These are phyloP conservation scores for Platanthera guangdongensis DNA, from an alignment of 106 monocot genomes.

Conservation along the genomic window DNA sequence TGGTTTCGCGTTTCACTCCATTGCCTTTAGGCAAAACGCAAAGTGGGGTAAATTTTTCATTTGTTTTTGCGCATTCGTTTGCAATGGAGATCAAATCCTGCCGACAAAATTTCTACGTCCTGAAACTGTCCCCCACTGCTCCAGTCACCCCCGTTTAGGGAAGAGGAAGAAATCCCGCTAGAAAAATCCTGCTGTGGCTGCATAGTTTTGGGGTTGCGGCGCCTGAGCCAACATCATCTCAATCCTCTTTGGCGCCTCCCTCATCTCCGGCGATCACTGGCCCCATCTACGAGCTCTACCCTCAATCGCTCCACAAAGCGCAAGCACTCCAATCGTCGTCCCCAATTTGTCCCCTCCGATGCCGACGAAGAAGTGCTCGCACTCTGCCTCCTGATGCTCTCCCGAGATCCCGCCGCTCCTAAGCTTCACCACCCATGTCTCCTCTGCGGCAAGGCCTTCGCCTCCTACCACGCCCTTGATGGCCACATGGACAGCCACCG, in stretches of 20 bases:
- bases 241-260: background rate
- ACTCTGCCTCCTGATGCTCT: slow-evolving; percentile 71
- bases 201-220: too few relatives aligned
- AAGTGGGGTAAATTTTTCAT: too few relatives aligned
- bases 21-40: too few relatives aligned
- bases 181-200: too few relatives aligned
- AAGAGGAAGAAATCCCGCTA: too few relatives aligned
- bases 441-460: slow-evolving; percentile 70
- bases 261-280: background rate
- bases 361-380: slow-evolving; percentile 69
- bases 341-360: slow-evolving; percentile 2
- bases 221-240: background rate
- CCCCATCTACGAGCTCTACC: background rate
- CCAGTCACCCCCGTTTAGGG: too few relatives aligned
- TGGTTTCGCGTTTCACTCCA: too few relatives aligned
- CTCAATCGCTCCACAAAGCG: slow-evolving; percentile 19
- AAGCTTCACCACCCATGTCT: slow-evolving; percentile 17
- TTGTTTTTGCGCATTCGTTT: too few relatives aligned
- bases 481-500: slow-evolving; percentile 59
- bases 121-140: too few relatives aligned
- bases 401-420: slow-evolving; percentile 1
- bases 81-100: too few relatives aligned
- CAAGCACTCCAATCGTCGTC: slow-evolving; percentile 33
- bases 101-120: too few relatives aligned
- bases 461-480: slow-evolving; percentile 57